phyloP scores from a whole-genome alignment of 352 stramenopile genomes.

The Globisporangium takayamanum region DNA sequence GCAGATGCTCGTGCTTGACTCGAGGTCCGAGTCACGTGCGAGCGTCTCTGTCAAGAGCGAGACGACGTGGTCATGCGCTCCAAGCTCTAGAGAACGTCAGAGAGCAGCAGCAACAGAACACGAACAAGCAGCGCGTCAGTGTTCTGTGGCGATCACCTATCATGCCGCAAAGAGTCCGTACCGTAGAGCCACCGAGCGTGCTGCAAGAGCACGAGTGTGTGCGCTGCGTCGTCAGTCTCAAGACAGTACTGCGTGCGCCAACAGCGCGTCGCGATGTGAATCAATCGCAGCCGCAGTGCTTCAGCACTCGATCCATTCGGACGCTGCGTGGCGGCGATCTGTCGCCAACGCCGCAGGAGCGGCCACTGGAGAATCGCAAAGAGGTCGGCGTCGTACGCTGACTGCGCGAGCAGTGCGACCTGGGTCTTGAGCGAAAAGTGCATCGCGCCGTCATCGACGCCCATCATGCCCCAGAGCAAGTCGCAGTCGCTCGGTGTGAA shows the following conservation, averaged over 20 bases:
- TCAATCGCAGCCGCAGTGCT: conserved; percentile 12
- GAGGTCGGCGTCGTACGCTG: conserved; percentile 70
- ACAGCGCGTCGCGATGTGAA: conserved; percentile 30
- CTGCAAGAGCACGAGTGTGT: conserved; percentile 27
- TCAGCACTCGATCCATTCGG: neutral
- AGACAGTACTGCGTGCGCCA: conserved; percentile 53
- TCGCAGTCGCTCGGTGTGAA: conserved; percentile 76
- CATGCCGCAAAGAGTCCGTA: conserved; percentile 14
- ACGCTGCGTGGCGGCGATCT: neutral
- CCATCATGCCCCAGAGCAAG: conserved; percentile 67
- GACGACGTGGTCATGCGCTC: conserved; percentile 22
- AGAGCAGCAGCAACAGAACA: neutral
- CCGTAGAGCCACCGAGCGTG: conserved; percentile 70
- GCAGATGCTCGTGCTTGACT: conserved; percentile 14
- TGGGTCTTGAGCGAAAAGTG: conserved; percentile 42
- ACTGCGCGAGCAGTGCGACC: conserved; percentile 48
- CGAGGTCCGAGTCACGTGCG: conserved; percentile 1
- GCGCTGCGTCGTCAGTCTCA: conserved; percentile 22
- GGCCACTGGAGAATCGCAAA: conserved; percentile 61
- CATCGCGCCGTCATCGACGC: conserved; percentile 37
- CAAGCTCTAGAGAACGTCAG: conserved; percentile 20
- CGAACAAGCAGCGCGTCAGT: neutral
- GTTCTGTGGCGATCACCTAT: neutral
- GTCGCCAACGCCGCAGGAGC: conserved; percentile 28
- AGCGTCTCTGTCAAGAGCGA: conserved; percentile 16